phyloP scores from a whole-genome alignment of 495 filamentous ascomycete species.

The Neurospora sp. region DNA sequence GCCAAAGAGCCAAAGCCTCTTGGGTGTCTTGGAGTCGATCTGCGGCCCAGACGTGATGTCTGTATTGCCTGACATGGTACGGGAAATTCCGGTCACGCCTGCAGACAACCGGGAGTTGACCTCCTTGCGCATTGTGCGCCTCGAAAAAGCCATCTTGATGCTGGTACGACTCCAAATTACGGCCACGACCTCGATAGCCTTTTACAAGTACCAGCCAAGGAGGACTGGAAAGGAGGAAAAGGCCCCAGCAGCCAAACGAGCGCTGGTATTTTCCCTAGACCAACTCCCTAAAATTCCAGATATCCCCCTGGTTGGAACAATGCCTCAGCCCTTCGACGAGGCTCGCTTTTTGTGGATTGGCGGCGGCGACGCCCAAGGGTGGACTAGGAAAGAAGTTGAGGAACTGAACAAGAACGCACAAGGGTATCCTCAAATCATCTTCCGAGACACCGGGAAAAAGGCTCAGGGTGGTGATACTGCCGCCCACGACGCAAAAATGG shows the following conservation, averaged over 20 bases:
- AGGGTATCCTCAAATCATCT: background rate
- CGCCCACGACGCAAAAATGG: background rate
- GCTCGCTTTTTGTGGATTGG: constrained; percentile 29
- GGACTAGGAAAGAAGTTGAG: background rate
- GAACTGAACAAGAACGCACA: background rate
- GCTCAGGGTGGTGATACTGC: background rate
- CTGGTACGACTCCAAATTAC: constrained; percentile 8
- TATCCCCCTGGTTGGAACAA: constrained; percentile 25
- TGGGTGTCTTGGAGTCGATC: background rate
- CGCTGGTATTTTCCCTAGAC: constrained; percentile 10
- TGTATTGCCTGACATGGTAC: background rate
- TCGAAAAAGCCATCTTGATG: background rate
- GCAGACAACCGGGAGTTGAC: background rate
- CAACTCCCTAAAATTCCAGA: constrained; percentile 12
- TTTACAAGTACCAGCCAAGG: background rate
- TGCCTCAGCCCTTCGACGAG: constrained; percentile 35
- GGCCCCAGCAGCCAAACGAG: background rate
- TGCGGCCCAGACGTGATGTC: background rate
- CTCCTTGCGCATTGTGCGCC: constrained; percentile 1
- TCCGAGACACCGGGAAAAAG: background rate
- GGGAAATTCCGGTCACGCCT: constrained; percentile 3
- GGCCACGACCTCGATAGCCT: background rate
- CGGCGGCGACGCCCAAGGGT: constrained; percentile 2
- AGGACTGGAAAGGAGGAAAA: background rate
- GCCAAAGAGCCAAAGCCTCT: background rate